phyloP scores from a whole-genome alignment of 2,329 filamentous ascomycete species.

The Cladosporium sp. region DNA sequence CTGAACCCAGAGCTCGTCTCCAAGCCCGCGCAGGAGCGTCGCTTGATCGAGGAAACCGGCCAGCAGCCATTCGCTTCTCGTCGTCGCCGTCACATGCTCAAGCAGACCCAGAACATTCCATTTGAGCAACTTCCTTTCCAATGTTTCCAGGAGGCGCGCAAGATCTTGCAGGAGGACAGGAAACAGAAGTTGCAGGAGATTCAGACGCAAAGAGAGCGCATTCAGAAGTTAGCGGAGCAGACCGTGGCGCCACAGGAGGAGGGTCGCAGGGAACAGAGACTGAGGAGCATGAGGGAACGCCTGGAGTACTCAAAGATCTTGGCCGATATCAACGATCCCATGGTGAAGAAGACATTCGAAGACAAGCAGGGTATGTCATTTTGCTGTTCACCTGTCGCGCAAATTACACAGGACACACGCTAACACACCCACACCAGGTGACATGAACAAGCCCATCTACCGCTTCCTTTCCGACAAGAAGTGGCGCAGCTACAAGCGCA shows the following conservation, averaged over 20 bases:
- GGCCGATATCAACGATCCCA: conserved; percentile 91
- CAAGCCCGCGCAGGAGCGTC: conserved; percentile 12
- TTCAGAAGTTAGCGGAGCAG: conserved; percentile 65
- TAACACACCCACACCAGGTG: conserved; percentile 56
- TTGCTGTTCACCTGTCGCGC: background rate
- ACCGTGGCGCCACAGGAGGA: conserved; percentile 31
- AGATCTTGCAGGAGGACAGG: conserved; percentile 76
- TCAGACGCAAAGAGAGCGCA: conserved; percentile 63
- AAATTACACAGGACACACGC: background rate
- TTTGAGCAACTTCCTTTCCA: conserved; percentile 96
- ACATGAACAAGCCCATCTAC: conserved; percentile 97
- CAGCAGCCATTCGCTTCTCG: conserved; percentile 76
- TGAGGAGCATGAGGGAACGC: conserved; percentile 69
- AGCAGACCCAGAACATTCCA: conserved; percentile 62
- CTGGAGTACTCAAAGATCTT: conserved; percentile 81
- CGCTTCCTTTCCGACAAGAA: conserved; percentile 82
- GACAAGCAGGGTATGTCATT: conserved; percentile 73
- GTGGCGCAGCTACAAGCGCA: conserved; percentile 81
- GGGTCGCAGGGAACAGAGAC: conserved; percentile 59
- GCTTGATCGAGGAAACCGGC: conserved; percentile 47
- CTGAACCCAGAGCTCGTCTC: conserved; percentile 69
- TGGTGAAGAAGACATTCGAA: conserved; percentile 91
- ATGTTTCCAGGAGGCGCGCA: conserved; percentile 94
- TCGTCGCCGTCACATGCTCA: conserved; percentile 63
- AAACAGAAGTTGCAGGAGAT: conserved; percentile 78